Evolutionary conservation across 345 rosid genomes (phyloP).

Genomic region (Triadica sebifera): DNA sequence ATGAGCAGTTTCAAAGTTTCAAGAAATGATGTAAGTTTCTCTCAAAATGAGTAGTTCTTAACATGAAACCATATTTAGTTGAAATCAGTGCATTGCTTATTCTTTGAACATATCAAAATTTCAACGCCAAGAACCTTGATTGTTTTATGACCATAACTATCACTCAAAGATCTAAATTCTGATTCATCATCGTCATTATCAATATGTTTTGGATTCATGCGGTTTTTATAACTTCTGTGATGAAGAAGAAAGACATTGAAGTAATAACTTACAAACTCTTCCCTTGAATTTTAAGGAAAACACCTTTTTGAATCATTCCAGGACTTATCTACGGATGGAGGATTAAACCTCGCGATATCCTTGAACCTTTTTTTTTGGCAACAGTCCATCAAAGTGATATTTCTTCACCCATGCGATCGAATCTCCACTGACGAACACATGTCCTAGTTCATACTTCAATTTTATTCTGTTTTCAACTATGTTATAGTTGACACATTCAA

Average conservation of each 20-base stretch:
- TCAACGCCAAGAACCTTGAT: constrained; percentile 32
- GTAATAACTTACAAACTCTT: constrained; percentile 32
- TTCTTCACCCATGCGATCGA: constrained; percentile 33
- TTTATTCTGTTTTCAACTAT: constrained; percentile 31
- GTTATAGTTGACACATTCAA: constrained; percentile 30
- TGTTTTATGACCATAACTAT: constrained; percentile 47
- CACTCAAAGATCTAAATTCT: constrained; percentile 31
- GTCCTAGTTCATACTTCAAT: constrained; percentile 33
- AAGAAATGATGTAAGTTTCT: not conserved
- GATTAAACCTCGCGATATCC: constrained; percentile 25
- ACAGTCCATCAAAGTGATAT: constrained; percentile 32
- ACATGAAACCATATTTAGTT: constrained; percentile 25
- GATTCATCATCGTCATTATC: constrained; percentile 32
- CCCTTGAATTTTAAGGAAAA: constrained; percentile 23
- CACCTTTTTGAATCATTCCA: constrained; percentile 20
- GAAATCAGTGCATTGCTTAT: constrained; percentile 43
- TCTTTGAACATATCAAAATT: constrained; percentile 45
- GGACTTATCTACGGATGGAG: constrained; percentile 20
- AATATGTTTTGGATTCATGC: constrained; percentile 28
- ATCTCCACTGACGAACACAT: constrained; percentile 22
- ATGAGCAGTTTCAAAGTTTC: not conserved
- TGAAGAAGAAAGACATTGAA: constrained; percentile 28
- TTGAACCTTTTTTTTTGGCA: constrained; percentile 23
- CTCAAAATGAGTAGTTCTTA: not conserved
- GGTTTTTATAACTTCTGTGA: constrained; percentile 33